These are phyloP conservation scores for Rhizophora apiculata DNA, from an alignment of 345 rosid genomes.

Conservation along the genomic window DNA sequence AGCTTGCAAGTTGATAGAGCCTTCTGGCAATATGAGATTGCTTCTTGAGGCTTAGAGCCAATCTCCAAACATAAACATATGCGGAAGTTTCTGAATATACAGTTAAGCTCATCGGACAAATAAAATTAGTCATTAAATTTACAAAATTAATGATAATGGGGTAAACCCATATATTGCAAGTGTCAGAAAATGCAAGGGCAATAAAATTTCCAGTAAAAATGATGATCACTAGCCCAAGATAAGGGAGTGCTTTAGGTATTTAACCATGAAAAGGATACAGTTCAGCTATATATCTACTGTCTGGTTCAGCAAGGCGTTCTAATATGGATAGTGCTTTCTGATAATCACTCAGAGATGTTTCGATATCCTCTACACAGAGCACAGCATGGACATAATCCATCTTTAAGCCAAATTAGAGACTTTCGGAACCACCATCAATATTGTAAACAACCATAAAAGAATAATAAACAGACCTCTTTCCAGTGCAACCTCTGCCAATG, in stretches of 20 bases:
- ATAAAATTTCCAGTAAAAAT: background rate
- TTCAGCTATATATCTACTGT: conserved; percentile 79
- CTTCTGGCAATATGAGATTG: conserved; percentile 70
- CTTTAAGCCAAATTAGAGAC: background rate
- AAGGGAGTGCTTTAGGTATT: conserved; percentile 36
- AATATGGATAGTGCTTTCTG: conserved; percentile 65
- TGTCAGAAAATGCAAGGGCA: background rate
- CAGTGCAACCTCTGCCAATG: conserved; percentile 77
- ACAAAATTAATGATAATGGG: background rate
- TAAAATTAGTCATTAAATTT: background rate
- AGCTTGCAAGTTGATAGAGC: conserved; percentile 77
- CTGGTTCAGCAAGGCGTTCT: conserved; percentile 78
- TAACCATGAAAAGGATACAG: conserved; percentile 64
- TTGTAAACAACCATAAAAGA: background rate
- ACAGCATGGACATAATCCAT: conserved; percentile 7
- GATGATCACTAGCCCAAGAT: background rate
- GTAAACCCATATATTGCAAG: background rate
- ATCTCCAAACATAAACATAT: conserved; percentile 81
- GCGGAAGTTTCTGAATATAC: conserved; percentile 67
- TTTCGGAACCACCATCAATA: background rate
- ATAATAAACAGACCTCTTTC: conserved; percentile 67
- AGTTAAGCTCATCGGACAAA: conserved; percentile 39
- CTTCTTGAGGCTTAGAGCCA: conserved; percentile 75
- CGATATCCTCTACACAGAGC: conserved; percentile 71
- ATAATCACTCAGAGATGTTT: conserved; percentile 88